These are phyloP conservation scores for Candida corydali DNA, from an alignment of 805 yeast genomes.

Conservation along the genomic window DNA sequence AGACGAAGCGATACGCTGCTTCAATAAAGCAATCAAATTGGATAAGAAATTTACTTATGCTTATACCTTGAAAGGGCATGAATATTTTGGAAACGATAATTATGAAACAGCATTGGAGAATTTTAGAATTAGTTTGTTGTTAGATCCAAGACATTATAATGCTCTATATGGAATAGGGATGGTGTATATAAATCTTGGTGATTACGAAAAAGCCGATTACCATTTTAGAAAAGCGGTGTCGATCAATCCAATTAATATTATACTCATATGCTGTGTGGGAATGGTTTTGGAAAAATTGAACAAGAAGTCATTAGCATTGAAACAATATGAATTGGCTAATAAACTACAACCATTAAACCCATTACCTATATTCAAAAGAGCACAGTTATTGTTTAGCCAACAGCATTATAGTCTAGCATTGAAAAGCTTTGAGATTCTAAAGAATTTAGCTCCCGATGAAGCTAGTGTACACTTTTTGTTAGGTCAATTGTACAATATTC, in stretches of 20 bases:
- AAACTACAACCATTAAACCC: conserved; percentile 82
- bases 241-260: conserved; percentile 87
- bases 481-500: conserved; percentile 79
- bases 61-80: conserved; percentile 92
- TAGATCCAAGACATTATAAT: conserved; percentile 83
- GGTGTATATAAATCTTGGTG: conserved; percentile 85
- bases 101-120: conserved; percentile 83
- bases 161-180: conserved; percentile 95
- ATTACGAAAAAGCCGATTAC: conserved; percentile 74
- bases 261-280: conserved; percentile 88
- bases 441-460: conserved; percentile 85
- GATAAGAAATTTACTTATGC: conserved; percentile 79
- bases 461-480: conserved; percentile 87
- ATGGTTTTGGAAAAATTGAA: conserved; percentile 82
- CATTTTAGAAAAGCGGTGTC: conserved; percentile 84
- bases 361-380: conserved; percentile 82
- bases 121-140: conserved; percentile 71
- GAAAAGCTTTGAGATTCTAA: conserved; percentile 66
- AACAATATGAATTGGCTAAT: conserved; percentile 79
- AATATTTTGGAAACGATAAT: conserved; percentile 80
- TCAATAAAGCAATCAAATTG: conserved; percentile 68
- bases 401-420: conserved; percentile 71
- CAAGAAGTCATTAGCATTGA: conserved; percentile 65
- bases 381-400: conserved; percentile 71
- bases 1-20: conserved; percentile 85